These are phyloP conservation scores for Lasiosphaeria miniovina DNA, from an alignment of 495 filamentous ascomycete species.

Conservation along the genomic window DNA sequence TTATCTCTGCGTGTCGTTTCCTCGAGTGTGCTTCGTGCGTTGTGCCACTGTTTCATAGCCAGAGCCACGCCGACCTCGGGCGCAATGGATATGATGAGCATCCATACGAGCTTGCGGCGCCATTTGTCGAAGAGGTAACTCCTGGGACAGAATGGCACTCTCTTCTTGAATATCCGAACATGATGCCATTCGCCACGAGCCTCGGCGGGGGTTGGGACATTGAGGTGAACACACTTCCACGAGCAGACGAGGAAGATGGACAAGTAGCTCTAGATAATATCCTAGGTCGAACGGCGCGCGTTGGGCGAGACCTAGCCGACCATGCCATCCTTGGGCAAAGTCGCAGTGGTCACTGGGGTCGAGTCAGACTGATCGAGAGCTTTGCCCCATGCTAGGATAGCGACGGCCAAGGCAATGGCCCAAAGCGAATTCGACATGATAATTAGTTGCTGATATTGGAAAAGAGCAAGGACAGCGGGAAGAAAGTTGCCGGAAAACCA, in stretches of 20 bases:
- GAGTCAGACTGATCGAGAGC: too few species aligned
- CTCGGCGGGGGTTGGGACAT: slow-evolving; percentile 8
- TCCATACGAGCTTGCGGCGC: slow-evolving; percentile 9
- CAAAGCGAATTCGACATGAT: too few species aligned
- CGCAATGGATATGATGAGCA: slow-evolving; percentile 13
- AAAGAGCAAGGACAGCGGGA: too few species aligned
- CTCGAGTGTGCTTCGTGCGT: not conserved
- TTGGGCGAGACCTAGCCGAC: slow-evolving; percentile 11
- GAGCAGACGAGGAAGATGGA: slow-evolving; percentile 14
- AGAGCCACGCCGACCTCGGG: slow-evolving; percentile 16
- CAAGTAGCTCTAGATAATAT: slow-evolving; percentile 11
- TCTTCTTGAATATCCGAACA: not conserved
- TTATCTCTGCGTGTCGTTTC: not conserved
- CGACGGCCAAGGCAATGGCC: too few species aligned
- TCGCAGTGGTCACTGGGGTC: not conserved
- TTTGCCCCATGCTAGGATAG: too few species aligned
- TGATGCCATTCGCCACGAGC: slow-evolving; percentile 9
- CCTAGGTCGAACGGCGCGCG: not conserved
- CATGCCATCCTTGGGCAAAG: not conserved
- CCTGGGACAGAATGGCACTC: not conserved
- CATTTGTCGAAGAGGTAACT: not conserved
- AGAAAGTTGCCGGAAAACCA: too few species aligned
- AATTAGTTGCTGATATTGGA: too few species aligned
- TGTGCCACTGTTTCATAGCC: slow-evolving; percentile 9
- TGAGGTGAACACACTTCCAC: slow-evolving; percentile 14